These are phyloP conservation scores for Kuraishia floccosa DNA, from an alignment of 805 yeast genomes.

Conservation along the genomic window DNA sequence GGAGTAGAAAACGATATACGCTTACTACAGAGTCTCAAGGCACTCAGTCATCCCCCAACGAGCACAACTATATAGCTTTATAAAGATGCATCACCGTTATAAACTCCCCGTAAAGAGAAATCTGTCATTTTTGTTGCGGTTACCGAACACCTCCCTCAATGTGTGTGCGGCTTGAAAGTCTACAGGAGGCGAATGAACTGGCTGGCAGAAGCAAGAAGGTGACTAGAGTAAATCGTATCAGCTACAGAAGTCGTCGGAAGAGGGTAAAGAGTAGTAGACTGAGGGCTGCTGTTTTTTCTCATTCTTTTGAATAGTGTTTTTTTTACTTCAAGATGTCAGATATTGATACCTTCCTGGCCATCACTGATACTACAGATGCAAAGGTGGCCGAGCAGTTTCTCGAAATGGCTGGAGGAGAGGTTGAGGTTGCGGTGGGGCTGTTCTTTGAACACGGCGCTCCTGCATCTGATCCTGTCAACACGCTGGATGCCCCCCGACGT, in stretches of 20 bases:
- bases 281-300: background rate
- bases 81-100: too few relatives aligned
- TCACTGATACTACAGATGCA: slow-evolving; percentile 65
- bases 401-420: slow-evolving; percentile 64
- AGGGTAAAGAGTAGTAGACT: background rate
- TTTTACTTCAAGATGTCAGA: slow-evolving; percentile 19
- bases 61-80: too few relatives aligned
- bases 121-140: too few relatives aligned
- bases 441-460: slow-evolving; percentile 55
- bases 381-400: slow-evolving; percentile 64
- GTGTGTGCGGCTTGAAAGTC: background rate
- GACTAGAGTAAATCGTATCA: background rate
- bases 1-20: too few relatives aligned
- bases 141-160: background rate
- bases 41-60: too few relatives aligned
- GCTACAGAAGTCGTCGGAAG: too few relatives aligned
- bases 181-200: slow-evolving; percentile 4
- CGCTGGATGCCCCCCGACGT: too few relatives aligned
- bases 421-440: slow-evolving; percentile 78
- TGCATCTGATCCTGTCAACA: background rate
- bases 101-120: too few relatives aligned
- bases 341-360: slow-evolving; percentile 68
- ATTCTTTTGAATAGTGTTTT: background rate
- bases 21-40: too few relatives aligned
- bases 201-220: background rate